Base-by-base conservation (phyloP, 2,329 filamentous ascomycete species). In the Ophiostoma pallidulum region DNA sequence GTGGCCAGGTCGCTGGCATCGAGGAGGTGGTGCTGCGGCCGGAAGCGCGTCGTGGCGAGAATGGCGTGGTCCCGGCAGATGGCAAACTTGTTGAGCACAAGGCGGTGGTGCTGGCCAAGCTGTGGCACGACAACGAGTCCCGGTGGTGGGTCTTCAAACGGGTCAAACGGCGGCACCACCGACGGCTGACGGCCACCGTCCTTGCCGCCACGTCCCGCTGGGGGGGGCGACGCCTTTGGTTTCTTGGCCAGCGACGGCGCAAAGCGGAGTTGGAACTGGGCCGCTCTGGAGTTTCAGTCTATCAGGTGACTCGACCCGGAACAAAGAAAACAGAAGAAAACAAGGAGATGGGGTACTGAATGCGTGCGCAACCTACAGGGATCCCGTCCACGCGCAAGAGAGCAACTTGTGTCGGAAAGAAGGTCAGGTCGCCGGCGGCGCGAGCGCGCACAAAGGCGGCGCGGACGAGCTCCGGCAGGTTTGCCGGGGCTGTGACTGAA, bases 61-160 rank as follows among this genome's bases (percentile, higher is more conserved):
- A 88, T 85, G 59, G 84, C 85, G 64, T 88, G 84, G 56, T 80
- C 73, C 0, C 76, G 73, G 29, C 85, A 80, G 41, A 88, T 65
- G 41, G 84, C 82, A 56, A 84, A 88, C 62, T 87, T 88, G 69
- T 88, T 88, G 35, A 88, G 67, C 1, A 88, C 77, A 36, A 87
- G 70, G 50, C 73, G 71, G 61, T 88, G 82, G 8, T 66, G 62
- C 0, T 46, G 39, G 10, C 47, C 45, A 3, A 54, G 26, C 16
- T 76, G 66, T 1, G 67, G 67, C 8, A 84, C 58, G 37, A 80
- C 63, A 32, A 82, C 66, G 48, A 83, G 72, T 9, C 76, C 66
- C 3, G 67, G 57, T 0, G 72, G 62, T 0, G 82, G 82, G 50
- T 77, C 69, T 29, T 75, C 78, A 61, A 88, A 88, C 4, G 82